Percentiles rank a stretch among this genome's conserved stretches.
Conservation (phyloP, 768 basidiomycete genomes). For the Russula vinacea region DNA sequence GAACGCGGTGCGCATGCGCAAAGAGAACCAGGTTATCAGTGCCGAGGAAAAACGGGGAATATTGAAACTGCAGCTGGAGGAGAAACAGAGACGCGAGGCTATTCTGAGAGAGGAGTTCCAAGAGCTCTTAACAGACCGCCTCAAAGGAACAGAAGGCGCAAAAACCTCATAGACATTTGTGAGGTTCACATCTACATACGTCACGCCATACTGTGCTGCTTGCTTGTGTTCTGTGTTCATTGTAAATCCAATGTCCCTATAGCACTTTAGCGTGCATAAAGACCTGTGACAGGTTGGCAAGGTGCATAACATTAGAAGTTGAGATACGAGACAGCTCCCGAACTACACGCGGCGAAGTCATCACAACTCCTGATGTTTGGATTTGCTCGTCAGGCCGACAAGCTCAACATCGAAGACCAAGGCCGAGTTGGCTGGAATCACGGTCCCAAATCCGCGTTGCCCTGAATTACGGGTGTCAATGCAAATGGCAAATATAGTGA, state of each 20-base stretch:
- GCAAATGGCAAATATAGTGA: neutral
- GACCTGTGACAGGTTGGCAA: neutral
- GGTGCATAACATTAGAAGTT: neutral
- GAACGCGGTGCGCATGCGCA: slow-evolving; percentile 98
- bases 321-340: neutral
- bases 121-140: slow-evolving; percentile 72
- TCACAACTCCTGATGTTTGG: slow-evolving; percentile 52
- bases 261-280: neutral
- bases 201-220: neutral
- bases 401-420: slow-evolving; percentile 88
- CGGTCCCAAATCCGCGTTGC: slow-evolving; percentile 63
- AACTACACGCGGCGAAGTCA: neutral
- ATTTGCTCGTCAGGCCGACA: slow-evolving; percentile 52
- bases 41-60: slow-evolving; percentile 98
- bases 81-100: slow-evolving; percentile 85
- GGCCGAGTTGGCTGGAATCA: slow-evolving; percentile 77
- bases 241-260: neutral
- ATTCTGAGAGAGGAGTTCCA: slow-evolving; percentile 88
- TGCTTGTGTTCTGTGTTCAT: neutral
- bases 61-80: slow-evolving; percentile 90
- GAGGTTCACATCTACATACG: neutral
- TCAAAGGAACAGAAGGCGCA: slow-evolving; percentile 49
- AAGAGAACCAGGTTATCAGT: slow-evolving; percentile 99
- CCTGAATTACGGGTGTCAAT: slow-evolving; percentile 43
- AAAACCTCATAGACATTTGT: slow-evolving; percentile 29